These are phyloP conservation scores for Xylaria nigripes DNA, from an alignment of 495 filamentous ascomycete genomes.

Conservation along the genomic window DNA sequence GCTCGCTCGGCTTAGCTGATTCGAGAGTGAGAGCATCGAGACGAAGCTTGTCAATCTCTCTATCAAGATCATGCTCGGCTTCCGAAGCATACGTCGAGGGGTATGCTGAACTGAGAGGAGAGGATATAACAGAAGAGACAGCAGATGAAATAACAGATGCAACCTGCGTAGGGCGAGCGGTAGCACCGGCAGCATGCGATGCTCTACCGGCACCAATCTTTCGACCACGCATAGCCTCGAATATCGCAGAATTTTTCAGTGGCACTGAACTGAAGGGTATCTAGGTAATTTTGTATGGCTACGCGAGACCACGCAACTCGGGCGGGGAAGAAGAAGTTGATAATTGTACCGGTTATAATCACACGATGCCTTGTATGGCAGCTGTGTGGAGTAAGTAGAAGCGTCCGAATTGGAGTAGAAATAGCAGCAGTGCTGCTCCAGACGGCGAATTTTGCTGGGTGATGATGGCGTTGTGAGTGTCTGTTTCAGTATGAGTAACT, in stretches of 20 bases:
- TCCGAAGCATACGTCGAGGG: conserved; percentile 40
- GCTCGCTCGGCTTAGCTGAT: conserved; percentile 9
- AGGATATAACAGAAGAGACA: conserved; percentile 25
- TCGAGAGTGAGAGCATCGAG: conserved; percentile 29
- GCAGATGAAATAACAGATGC: conserved; percentile 1
- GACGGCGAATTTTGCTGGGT: neutral
- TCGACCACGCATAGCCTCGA: conserved; percentile 27
- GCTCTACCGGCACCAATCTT: conserved; percentile 20
- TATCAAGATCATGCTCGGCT: conserved; percentile 29
- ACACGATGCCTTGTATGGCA: conserved; percentile 16
- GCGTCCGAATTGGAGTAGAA: neutral
- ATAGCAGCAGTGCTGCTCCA: conserved; percentile 2
- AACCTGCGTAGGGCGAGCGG: conserved; percentile 22
- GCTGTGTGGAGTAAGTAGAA: conserved; percentile 6
- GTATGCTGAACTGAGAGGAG: conserved; percentile 31
- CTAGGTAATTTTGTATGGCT: neutral
- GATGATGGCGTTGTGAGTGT: neutral
- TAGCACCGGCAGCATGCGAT: conserved; percentile 22
- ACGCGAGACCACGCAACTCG: conserved; percentile 1
- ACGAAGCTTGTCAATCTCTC: conserved; percentile 22
- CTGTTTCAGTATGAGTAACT: neutral
- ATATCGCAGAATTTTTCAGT: neutral
- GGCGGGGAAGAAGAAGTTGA: neutral
- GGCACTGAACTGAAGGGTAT: neutral
- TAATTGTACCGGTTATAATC: neutral